Base-by-base conservation (phyloP, 108 stramenopile genomes). In the Discostella pseudostelligera region DNA sequence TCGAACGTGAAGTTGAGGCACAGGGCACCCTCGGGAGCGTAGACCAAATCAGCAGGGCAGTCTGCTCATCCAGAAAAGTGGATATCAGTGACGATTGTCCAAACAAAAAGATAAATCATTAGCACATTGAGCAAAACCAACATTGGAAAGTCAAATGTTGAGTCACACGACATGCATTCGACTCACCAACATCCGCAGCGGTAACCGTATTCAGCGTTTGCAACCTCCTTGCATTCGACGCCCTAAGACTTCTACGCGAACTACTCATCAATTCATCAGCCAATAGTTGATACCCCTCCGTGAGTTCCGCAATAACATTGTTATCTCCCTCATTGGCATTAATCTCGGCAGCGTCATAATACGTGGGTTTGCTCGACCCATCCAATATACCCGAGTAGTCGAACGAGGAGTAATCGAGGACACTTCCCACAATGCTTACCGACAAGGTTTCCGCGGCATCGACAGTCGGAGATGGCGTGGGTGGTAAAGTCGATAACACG, bases 1-100 rank as follows among this genome's bases (percentile, higher is more conserved):
- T 36, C 39, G 24, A 60, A 29, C 8, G 39, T 60, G 42, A 60
- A 60, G 43, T 60, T 60, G 10, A 60, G 42, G 21, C 59, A 60
- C 40, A 29, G 2, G 4, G 45, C 4, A 1, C 8, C 43, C 26
- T 44, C 39, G 4, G 20, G 42, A n/a, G 59, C 42, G 43, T 60
- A 60, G 13, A 12, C 19, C 26, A 60, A 20, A 4, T 20, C 59
- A 17, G 59, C 59, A 16, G 59, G 59, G 43, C 59, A 60, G 40
- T 39, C 59, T 60, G 5, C 19, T 32, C 32, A 32, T 32, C 3
- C 3, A 32, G 32, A 5, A 32, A 32, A 5, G n/a, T n/a, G 32
- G 32, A 32, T 32, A 32, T 32, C 32, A 5, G 5, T 32, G 32
- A 32, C 5, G 5, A 5, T 12, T 43, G 42, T 16, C n/a, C n/a